Conservation (phyloP, 73 alveolate species). For the Paramecium sexaurelia region DNA sequence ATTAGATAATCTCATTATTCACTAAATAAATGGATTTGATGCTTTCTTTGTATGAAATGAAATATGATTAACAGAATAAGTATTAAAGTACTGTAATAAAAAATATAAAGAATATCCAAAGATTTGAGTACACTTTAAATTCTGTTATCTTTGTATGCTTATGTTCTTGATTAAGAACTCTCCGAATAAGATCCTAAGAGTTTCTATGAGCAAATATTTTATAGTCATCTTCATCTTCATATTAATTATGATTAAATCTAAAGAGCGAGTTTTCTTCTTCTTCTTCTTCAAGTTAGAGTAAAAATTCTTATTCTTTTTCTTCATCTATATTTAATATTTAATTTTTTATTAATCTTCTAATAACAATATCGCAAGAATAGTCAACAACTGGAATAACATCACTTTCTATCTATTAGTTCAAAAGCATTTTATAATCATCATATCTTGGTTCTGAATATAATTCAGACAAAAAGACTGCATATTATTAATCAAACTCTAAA, state of each 20-base stretch:
- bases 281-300: slow-evolving; percentile 27
- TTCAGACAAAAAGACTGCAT: background rate
- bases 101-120: slow-evolving; percentile 40
- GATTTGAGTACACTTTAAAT: background rate
- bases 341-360: slow-evolving; percentile 20
- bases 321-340: background rate
- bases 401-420: background rate
- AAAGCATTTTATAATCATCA: slow-evolving; percentile 26
- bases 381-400: background rate
- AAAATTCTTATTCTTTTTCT: background rate
- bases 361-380: background rate
- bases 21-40: background rate
- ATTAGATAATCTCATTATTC: background rate
- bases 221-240: slow-evolving; percentile 19
- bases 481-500: background rate
- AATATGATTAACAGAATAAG: background rate
- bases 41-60: background rate
- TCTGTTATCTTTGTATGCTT: background rate
- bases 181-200: background rate
- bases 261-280: slow-evolving; percentile 51
- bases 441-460: background rate
- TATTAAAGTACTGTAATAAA: slow-evolving; percentile 6
- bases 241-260: background rate
- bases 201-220: background rate
- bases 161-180: slow-evolving; percentile 5